phyloP scores from a whole-genome alignment of 345 rosid species.

The Heritiera fomes region DNA sequence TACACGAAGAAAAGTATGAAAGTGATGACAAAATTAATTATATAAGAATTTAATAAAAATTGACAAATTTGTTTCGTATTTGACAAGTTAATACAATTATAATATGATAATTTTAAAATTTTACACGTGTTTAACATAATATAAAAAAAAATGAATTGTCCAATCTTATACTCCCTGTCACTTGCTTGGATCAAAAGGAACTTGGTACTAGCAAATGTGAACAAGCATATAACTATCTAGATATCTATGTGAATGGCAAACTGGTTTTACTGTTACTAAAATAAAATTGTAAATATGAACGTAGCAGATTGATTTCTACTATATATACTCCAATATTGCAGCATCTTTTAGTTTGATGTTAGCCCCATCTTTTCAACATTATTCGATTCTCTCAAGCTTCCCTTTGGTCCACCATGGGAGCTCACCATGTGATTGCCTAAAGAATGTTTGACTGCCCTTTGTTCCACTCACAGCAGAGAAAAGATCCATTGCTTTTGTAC shows the following conservation, averaged over 20 bases:
- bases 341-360: not conserved
- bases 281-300: not conserved
- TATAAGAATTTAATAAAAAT: too few relatives aligned
- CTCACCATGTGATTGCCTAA: slow-evolving; percentile 11
- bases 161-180: not conserved
- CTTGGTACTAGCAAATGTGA: not conserved
- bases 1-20: too few relatives aligned
- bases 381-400: not conserved
- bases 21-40: too few relatives aligned
- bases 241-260: not conserved
- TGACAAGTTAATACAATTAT: too few relatives aligned
- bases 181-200: not conserved
- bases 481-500: not conserved
- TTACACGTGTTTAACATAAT: too few relatives aligned
- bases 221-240: not conserved
- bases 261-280: not conserved
- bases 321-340: not conserved
- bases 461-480: not conserved
- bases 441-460: not conserved
- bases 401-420: slow-evolving; percentile 4
- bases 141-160: too few relatives aligned
- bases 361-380: not conserved
- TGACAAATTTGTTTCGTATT: too few relatives aligned
- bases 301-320: not conserved
- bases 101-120: too few relatives aligned